Conservation (phyloP, 2,329 filamentous ascomycete genomes). For the Myriangium duriaei region DNA sequence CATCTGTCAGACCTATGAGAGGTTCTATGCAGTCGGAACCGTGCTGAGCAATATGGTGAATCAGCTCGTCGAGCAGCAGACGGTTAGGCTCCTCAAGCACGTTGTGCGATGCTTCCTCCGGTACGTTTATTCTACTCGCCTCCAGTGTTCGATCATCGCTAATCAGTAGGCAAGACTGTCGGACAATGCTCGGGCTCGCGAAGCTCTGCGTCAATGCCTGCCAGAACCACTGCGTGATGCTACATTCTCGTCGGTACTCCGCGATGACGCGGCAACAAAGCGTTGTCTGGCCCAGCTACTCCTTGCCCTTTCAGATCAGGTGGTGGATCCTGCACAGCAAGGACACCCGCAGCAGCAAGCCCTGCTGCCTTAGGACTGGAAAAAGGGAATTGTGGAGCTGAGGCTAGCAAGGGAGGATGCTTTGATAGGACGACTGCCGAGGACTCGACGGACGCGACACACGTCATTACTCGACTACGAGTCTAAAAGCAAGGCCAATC, state of each 20-base stretch:
- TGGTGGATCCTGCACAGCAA: conserved; percentile 13
- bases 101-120: conserved; percentile 94
- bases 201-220: conserved; percentile 88
- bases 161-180: conserved; percentile 52
- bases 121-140: conserved; percentile 40
- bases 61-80: conserved; percentile 94
- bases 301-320: conserved; percentile 77
- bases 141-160: neutral
- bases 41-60: conserved; percentile 98
- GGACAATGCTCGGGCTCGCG: conserved; percentile 89
- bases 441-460: too few relatives aligned
- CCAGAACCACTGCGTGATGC: conserved; percentile 97
- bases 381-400: too few relatives aligned
- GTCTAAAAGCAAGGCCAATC: too few relatives aligned
- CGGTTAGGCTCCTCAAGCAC: conserved; percentile 88
- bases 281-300: conserved; percentile 92
- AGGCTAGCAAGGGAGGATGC: too few relatives aligned
- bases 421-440: too few relatives aligned
- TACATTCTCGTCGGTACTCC: conserved; percentile 89
- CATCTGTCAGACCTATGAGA: conserved; percentile 96
- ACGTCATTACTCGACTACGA: too few relatives aligned
- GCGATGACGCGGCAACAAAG: conserved; percentile 95
- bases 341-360: conserved; percentile 7
- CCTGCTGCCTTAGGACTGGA: conserved; percentile 2
- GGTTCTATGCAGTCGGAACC: conserved; percentile 95